phyloP scores from a whole-genome alignment of 495 filamentous ascomycete species.

The Penicillium roqueforti region DNA sequence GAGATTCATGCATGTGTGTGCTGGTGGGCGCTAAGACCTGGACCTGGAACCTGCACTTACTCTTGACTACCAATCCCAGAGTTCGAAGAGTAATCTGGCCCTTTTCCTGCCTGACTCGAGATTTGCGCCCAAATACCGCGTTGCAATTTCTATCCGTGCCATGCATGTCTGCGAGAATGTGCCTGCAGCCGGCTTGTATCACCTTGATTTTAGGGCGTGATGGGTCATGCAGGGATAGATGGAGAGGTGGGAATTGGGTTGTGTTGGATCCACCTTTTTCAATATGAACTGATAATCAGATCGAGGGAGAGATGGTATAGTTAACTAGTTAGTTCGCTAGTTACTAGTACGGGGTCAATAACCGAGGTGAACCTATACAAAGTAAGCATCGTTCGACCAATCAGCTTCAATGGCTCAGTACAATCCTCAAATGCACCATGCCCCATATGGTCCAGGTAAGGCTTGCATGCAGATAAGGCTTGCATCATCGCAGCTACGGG shows the following conservation, averaged over 20 bases:
- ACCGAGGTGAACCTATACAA: too few relatives aligned
- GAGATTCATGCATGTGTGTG: slow-evolving; percentile 26
- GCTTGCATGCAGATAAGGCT: slow-evolving; percentile 6
- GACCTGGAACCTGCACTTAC: slow-evolving; percentile 2
- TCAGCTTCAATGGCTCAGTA: neutral
- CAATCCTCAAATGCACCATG: neutral
- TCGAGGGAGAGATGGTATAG: neutral
- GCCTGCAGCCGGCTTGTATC: slow-evolving; percentile 1
- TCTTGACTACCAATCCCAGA: slow-evolving; percentile 3
- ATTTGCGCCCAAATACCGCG: slow-evolving; percentile 11
- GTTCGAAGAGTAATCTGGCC: neutral
- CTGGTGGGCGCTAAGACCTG: slow-evolving; percentile 22
- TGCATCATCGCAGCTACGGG: slow-evolving; percentile 1
- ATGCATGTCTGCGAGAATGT: slow-evolving; percentile 11
- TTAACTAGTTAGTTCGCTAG: too few relatives aligned
- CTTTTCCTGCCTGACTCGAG: slow-evolving; percentile 7
- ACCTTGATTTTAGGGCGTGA: neutral
- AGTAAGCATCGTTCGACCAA: too few relatives aligned
- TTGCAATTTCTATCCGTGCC: neutral
- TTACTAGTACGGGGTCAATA: too few relatives aligned
- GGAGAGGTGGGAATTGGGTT: neutral
- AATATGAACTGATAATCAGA: neutral
- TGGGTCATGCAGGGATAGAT: neutral
- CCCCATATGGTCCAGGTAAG: slow-evolving; percentile 1
- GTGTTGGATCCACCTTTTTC: too few relatives aligned